Base-by-base conservation (phyloP, 345 rosid species). In the Syzygium aqueum region DNA sequence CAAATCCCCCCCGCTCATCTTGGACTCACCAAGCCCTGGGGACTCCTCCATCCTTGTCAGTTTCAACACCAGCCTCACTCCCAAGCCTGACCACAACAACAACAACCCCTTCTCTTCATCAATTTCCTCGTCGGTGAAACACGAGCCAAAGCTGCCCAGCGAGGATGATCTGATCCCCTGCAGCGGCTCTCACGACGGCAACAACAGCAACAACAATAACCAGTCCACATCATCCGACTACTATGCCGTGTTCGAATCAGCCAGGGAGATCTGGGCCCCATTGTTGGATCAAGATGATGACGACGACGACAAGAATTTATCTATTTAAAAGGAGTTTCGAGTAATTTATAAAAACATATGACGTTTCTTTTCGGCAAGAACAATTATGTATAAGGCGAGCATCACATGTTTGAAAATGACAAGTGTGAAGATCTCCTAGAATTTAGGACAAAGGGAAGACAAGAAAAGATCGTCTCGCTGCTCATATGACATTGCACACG, bases 1-100 rank as follows among this genome's bases (percentile, higher is more conserved):
- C 61, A 88, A 54, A 14, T 21, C 85, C 19, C 88, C 92, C 61
- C 87, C 84, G 11, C 52, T 85, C 67, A 40, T 87, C 59, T 12
- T 83, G 43, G 86, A 88, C 84, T 22, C 87, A 77, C 22, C 85
- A 27, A 50, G 25, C 22, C 28, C 88, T 19, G 49, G 51, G 3
- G 86, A 82, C 86, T 88, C 90, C 10, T 84, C 90, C 56, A 27
- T 88, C 43, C 80, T 91, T 83, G 53, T 89, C 84, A 89, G 88
- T 89, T 93, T 93, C 83, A 77, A 80, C 30, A 53, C 78, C 86
- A 22, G 2, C 73, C 73, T 7, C 37, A n/a, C 4, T 28, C 19
- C 73, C 37, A n/a, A 61, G 17, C 33, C 6, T 14, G 73, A 59
- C 30, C 25, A 22, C 59, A 21, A 21, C 57, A 67, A 53, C 57